Evolutionary conservation across 805 yeast species (phyloP), one percentile per base, ranked within the genome.

Genomic region (Teunomyces cretensis): DNA sequence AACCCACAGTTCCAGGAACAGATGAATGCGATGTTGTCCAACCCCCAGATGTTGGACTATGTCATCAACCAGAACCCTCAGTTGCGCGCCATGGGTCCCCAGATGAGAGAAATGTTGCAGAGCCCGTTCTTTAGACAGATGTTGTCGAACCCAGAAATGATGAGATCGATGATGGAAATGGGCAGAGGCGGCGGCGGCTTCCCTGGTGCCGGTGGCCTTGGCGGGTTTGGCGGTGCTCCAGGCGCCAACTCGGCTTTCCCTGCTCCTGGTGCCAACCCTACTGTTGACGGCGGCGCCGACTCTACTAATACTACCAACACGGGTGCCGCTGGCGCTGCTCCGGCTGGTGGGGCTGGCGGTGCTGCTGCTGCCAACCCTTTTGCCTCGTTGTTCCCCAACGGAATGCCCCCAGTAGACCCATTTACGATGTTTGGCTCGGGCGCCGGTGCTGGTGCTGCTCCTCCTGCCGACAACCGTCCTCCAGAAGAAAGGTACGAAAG

Each of bases 11-110:
- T 88, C 55, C 91, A 84, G 61, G 90, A 90, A 61, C 76, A 84
- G 48, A 80, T 92, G 88, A 81, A 85, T 60, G 82, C 86, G 41
- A 80, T 88, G 86, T 72, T 90, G 41, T 79, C 84, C 36, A 87
- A 91, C 66, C 97, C 97, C 1, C 91, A 86, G 63, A 85, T 90
- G 91, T 62, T 88, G 41, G 96, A 89, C 55, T 82, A 73, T 61
- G 65, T 91, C 74, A 88, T 90, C 57, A 80, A 81, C 56, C 88
- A 86, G 59, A 84, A 86, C 46, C 97, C 97, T 6, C 90, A 85
- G 60, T 74, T 90, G 58, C 80, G 92, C 49, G 79, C 82, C 4
- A 80, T 88, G 90, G 96, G 96, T 9, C 96, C 96, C 6, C 88
- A 86, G 61, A 91, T 87, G 16, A 79, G 97, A 58, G 81, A 86